A percentile compares a stretch with the other conserved stretches of the same genome.
phyloP scores from a whole-genome alignment of 208 protist genomes.

The Leishmania tarentolae region DNA sequence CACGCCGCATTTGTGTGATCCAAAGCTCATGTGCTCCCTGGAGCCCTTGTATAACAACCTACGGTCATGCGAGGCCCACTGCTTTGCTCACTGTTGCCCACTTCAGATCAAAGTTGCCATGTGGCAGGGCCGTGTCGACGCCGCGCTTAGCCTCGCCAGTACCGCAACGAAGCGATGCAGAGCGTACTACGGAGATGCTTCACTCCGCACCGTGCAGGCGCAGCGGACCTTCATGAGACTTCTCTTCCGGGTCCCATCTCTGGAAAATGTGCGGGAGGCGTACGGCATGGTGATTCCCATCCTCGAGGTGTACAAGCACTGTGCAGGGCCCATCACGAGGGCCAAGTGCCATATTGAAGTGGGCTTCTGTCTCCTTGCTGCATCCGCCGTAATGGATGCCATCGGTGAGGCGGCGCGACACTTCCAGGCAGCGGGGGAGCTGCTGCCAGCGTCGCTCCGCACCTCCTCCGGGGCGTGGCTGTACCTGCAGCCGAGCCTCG shows the following conservation, averaged over 20 bases:
- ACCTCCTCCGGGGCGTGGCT: constrained; percentile 51
- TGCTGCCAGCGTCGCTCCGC: constrained; percentile 44
- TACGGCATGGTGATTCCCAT: constrained; percentile 37
- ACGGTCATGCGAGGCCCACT: constrained; percentile 52
- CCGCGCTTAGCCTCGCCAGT: constrained; percentile 50
- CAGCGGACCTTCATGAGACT: constrained; percentile 31
- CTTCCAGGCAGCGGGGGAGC: constrained; percentile 47
- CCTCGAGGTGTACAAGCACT: constrained; percentile 45
- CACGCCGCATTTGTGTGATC: constrained; percentile 54
- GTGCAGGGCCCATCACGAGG: constrained; percentile 60
- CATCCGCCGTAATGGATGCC: constrained; percentile 29
- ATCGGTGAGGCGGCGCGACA: constrained; percentile 46
- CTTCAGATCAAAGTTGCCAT: constrained; percentile 59
- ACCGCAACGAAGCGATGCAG: constrained; percentile 31
- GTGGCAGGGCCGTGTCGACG: constrained; percentile 58
- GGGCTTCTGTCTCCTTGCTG: constrained; percentile 62
- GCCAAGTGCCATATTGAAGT: constrained; percentile 68
- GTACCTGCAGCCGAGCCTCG: constrained; percentile 65
- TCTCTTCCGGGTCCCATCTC: constrained; percentile 41
- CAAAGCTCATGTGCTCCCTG: constrained; percentile 39
- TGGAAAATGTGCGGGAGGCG: constrained; percentile 45
- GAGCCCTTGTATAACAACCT: constrained; percentile 50
- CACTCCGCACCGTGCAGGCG: constrained; percentile 49
- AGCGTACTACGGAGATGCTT: constrained; percentile 31
- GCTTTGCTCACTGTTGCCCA: constrained; percentile 66